Percentiles rank a stretch among this genome's conserved stretches.
Conservation (phyloP, 2,329 filamentous ascomycete species). For the Pseudocercospora vitis region DNA sequence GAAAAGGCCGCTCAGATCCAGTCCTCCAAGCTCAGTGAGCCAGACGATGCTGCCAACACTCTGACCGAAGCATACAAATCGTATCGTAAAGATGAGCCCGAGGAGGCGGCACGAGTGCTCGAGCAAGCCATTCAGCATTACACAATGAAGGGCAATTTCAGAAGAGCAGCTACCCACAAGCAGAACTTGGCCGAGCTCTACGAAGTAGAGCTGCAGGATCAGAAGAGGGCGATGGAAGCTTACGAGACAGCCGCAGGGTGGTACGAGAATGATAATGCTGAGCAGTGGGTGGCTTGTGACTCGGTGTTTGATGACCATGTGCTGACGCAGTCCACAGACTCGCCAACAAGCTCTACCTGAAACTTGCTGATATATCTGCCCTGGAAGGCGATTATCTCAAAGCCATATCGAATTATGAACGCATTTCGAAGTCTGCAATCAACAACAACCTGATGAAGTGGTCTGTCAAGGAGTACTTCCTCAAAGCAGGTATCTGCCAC, state of each 20-base stretch:
- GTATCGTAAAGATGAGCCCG: constrained; percentile 80
- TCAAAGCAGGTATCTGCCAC: constrained; percentile 92
- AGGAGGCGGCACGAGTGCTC: constrained; percentile 78
- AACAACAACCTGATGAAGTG: constrained; percentile 92
- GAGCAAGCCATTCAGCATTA: constrained; percentile 81
- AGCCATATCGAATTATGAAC: constrained; percentile 78
- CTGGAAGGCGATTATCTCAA: constrained; percentile 81
- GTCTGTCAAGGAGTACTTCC: constrained; percentile 91
- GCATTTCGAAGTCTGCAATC: constrained; percentile 71
- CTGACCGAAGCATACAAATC: constrained; percentile 91
- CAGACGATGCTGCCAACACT: constrained; percentile 87
- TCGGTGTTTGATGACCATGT: not conserved
- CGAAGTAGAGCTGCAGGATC: constrained; percentile 77
- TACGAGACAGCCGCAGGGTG: constrained; percentile 85
- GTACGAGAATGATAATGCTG: constrained; percentile 85
- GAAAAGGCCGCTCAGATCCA: constrained; percentile 82
- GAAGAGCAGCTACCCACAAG: constrained; percentile 85
- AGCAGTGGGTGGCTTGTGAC: constrained; percentile 61
- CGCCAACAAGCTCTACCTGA: constrained; percentile 90
- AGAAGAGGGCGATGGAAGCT: constrained; percentile 73
- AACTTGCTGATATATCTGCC: constrained; percentile 84
- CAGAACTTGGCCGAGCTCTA: constrained; percentile 84
- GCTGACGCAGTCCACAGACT: constrained; percentile 55
- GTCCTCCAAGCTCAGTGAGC: constrained; percentile 77
- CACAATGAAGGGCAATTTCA: constrained; percentile 84